phyloP scores from a whole-genome alignment of 2,329 filamentous ascomycete genomes.

The Calonectria ilicicola region DNA sequence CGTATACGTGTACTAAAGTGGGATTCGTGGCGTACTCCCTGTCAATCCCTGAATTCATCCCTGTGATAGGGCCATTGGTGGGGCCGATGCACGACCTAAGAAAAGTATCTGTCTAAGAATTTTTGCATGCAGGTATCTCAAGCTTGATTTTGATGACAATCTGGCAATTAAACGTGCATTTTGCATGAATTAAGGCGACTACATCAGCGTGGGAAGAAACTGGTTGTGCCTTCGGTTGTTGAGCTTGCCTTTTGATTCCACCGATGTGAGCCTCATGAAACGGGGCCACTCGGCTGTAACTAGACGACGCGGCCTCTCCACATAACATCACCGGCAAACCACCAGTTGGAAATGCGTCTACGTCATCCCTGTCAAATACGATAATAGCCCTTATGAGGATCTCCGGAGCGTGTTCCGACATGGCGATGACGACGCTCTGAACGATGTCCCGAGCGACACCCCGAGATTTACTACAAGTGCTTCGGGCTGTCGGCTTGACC shows the following conservation, averaged over 20 bases:
- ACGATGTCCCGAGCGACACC: conserved; percentile 16
- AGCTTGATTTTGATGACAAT: too few species aligned
- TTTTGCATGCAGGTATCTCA: too few species aligned
- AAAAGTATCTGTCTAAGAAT: not conserved
- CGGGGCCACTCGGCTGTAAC: not conserved
- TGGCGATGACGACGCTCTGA: conserved; percentile 15
- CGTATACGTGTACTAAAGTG: conserved; percentile 3
- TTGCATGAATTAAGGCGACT: not conserved
- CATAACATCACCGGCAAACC: not conserved
- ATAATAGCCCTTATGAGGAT: not conserved
- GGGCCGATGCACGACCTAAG: not conserved
- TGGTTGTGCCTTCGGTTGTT: too few species aligned
- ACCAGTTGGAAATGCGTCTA: not conserved
- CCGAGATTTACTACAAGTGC: conserved; percentile 14
- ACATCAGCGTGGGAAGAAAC: not conserved
- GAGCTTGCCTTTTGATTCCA: not conserved
- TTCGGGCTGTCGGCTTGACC: conserved; percentile 13
- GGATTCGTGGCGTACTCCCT: conserved; percentile 3
- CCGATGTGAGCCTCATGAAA: not conserved
- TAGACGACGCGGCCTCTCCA: conserved; percentile 24
- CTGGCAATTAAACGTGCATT: not conserved
- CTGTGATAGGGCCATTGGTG: not conserved
- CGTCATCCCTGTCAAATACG: conserved; percentile 3
- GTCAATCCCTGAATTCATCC: not conserved
- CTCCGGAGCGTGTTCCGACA: not conserved